Base-by-base conservation (phyloP, 2,329 filamentous ascomycete species). In the Lecanosticta acicola region DNA sequence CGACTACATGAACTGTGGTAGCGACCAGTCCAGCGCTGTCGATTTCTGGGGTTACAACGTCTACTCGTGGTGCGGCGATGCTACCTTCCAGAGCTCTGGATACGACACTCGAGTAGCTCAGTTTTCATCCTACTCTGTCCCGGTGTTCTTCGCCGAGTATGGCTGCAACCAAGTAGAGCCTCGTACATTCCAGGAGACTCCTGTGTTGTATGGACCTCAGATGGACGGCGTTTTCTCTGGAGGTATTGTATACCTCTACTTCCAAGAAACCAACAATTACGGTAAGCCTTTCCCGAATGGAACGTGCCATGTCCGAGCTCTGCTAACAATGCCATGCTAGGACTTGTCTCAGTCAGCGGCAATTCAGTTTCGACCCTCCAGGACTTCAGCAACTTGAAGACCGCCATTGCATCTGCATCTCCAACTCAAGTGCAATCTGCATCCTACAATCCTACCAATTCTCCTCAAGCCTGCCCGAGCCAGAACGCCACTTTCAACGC, bases 31-130 rank as follows among this genome's bases (percentile, higher is more conserved):
- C 8, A 70, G 72, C 63, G 68, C 84, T 50, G 94, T 97, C 56
- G 93, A 97, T 71, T 96, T 93, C 77, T 97, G 89, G 86, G 93
- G 93, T 48, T 97, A 97, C 83, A 98, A 97, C 77, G 94, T 97
- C 72, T 97, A 97, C 79, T 94, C 90, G 41, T 97, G 93, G 93
- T 98, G 93, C 68, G 93, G 91, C 57, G 68, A 89, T 59, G 94
- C 86, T 63, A 80, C 74, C 61, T 93, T 85, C 72, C 63, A 74
- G 26, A 65, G 75, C 45, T 96, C 93, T 2, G 87, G 87, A 43
- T 98, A 90, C 71, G 75, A 83, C 54, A 76, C 81, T 45, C 85
- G 91, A 66, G 88, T 88, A 57, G 69, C 86, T 54, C 90, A 95
- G 71, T 97, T 95, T 74, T 67, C 75, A 48, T 80, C 83, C 66